Evolutionary conservation across 768 basidiomycete genomes (phyloP).

Genomic region (Hirschioporus abietinus): DNA sequence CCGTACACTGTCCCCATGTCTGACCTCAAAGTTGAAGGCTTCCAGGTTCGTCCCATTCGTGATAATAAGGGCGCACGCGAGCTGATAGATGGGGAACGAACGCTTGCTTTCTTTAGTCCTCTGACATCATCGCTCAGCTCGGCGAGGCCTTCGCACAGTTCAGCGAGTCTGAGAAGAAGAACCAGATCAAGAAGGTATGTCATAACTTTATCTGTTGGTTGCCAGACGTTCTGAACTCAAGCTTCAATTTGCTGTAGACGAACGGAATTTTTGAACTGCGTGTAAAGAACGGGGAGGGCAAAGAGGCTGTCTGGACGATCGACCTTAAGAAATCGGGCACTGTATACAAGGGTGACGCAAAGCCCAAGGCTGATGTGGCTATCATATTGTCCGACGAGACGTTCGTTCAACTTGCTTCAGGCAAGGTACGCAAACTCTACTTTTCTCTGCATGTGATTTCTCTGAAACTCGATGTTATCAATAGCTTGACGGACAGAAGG

Average conservation of each 20-base stretch:
- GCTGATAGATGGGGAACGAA: neutral
- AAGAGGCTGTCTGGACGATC: conserved; percentile 82
- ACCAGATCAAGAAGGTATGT: conserved; percentile 70
- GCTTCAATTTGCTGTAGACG: conserved; percentile 40
- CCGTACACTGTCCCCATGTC: conserved; percentile 41
- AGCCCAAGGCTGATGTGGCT: conserved; percentile 78
- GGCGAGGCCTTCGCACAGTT: conserved; percentile 44
- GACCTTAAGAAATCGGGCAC: conserved; percentile 84
- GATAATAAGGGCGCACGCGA: neutral
- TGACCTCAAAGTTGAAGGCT: conserved; percentile 67
- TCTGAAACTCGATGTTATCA: neutral
- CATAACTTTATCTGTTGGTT: neutral
- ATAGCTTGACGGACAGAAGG: conserved; percentile 86
- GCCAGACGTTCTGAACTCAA: neutral
- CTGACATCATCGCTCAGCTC: conserved; percentile 56
- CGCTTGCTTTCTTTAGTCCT: conserved; percentile 42
- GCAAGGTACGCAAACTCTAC: conserved; percentile 45
- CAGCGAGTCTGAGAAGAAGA: conserved; percentile 57
- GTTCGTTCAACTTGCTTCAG: conserved; percentile 62
- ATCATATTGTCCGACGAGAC: conserved; percentile 75
- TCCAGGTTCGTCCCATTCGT: conserved; percentile 44
- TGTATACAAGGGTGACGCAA: conserved; percentile 66
- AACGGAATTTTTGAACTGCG: conserved; percentile 86
- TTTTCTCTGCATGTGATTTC: neutral
- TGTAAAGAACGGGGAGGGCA: conserved; percentile 65